Conservation (phyloP, 2,329 filamentous ascomycete genomes). For the Hymenoscyphus occultus region DNA sequence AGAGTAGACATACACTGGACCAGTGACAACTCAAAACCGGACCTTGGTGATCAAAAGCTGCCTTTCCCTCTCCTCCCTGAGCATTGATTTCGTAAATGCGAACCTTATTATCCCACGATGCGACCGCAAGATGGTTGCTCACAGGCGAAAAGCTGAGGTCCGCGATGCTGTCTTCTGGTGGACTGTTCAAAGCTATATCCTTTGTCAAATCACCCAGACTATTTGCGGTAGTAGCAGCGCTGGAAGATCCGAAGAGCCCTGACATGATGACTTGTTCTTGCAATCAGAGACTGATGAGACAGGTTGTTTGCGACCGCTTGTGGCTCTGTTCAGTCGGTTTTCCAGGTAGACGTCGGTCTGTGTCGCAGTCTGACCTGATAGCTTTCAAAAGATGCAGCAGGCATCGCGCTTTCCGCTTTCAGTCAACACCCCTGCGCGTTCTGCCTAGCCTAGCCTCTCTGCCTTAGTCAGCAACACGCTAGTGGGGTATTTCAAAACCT, state of each 20-base stretch:
- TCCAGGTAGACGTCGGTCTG: neutral
- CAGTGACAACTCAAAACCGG: slow-evolving; percentile 84
- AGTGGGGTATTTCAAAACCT: slow-evolving; percentile 1
- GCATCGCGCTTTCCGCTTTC: slow-evolving; percentile 4
- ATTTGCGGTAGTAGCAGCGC: slow-evolving; percentile 53
- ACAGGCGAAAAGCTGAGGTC: slow-evolving; percentile 78
- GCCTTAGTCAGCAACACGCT: slow-evolving; percentile 6
- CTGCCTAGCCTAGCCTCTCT: neutral
- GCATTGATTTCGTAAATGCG: slow-evolving; percentile 89
- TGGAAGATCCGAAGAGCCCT: slow-evolving; percentile 55
- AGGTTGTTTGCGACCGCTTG: neutral
- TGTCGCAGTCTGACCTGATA: neutral
- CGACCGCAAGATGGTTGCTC: slow-evolving; percentile 79
- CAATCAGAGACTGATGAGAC: neutral
- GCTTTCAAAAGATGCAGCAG: neutral
- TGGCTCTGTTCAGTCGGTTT: neutral
- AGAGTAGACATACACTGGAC: slow-evolving; percentile 67
- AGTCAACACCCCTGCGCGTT: slow-evolving; percentile 12
- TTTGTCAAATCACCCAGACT: slow-evolving; percentile 89
- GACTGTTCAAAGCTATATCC: slow-evolving; percentile 74
- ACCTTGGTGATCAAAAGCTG: slow-evolving; percentile 79
- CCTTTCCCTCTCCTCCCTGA: slow-evolving; percentile 77
- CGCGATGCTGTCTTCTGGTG: slow-evolving; percentile 86
- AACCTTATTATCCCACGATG: slow-evolving; percentile 98
- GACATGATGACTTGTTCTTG: slow-evolving; percentile 51